Conservation (phyloP, 495 filamentous ascomycete species). For the Penicillium pulvis region DNA sequence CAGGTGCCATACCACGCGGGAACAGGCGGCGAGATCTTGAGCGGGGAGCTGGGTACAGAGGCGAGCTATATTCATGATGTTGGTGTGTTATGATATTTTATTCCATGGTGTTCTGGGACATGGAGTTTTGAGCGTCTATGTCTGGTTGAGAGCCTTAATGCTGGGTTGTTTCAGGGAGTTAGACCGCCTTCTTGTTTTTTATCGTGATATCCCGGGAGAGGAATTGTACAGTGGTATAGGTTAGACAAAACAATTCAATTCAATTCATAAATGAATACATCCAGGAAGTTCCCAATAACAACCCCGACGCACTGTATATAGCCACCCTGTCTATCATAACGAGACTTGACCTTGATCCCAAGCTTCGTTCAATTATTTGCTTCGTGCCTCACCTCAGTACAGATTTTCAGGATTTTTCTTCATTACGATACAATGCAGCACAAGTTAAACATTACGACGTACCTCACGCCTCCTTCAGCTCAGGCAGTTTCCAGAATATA, state of each 20-base stretch:
- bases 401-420: neutral
- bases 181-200: slow-evolving; percentile 2
- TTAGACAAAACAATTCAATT: slow-evolving; percentile 5
- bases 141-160: neutral
- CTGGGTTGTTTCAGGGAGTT: neutral
- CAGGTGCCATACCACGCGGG: slow-evolving; percentile 23
- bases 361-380: neutral
- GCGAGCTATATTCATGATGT: slow-evolving; percentile 42
- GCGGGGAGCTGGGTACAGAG: slow-evolving; percentile 40
- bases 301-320: neutral
- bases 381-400: neutral
- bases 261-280: slow-evolving; percentile 10
- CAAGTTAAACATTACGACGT: slow-evolving; percentile 15
- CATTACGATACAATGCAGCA: slow-evolving; percentile 11
- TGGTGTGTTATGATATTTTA: slow-evolving; percentile 10
- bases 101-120: slow-evolving; percentile 9
- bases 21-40: slow-evolving; percentile 46
- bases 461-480: slow-evolving; percentile 4
- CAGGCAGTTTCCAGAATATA: neutral
- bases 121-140: slow-evolving; percentile 14
- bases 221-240: slow-evolving; percentile 13
- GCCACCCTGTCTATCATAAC: neutral
- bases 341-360: neutral
- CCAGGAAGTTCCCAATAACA: neutral
- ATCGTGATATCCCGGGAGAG: slow-evolving; percentile 21